Conservation (phyloP, 345 rosid species). For the Linum trigynum region DNA sequence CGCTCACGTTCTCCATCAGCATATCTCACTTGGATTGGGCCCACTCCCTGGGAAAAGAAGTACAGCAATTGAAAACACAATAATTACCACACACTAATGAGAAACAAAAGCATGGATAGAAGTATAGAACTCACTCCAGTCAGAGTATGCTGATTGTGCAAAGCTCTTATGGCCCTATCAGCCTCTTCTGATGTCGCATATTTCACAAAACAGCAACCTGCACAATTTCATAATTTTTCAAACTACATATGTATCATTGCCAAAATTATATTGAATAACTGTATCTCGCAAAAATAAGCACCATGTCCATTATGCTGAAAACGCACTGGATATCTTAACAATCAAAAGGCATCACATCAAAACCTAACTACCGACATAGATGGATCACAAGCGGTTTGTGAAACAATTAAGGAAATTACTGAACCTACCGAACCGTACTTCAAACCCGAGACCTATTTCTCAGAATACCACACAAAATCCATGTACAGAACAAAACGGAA, state of each 20-base stretch:
- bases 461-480: no score
- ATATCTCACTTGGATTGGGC: constrained; percentile 94
- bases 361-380: no score
- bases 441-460: no score
- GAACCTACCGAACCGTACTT: no score
- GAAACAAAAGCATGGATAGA: constrained; percentile 8
- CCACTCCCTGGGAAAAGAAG: constrained; percentile 60
- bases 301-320: neutral
- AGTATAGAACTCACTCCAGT: constrained; percentile 68
- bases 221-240: constrained; percentile 35
- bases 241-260: neutral
- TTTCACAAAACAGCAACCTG: constrained; percentile 99
- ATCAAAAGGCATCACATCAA: no score
- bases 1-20: constrained; percentile 99
- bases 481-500: no score
- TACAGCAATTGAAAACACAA: constrained; percentile 6
- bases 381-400: no score
- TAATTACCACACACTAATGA: neutral
- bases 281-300: neutral
- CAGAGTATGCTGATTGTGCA: constrained; percentile 82
- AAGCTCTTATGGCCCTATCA: constrained; percentile 89
- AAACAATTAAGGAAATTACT: no score
- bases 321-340: neutral
- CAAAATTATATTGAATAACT: neutral
- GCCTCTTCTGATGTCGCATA: constrained; percentile 89